phyloP scores from a whole-genome alignment of 352 stramenopile genomes.

The Pythium dissimile region DNA sequence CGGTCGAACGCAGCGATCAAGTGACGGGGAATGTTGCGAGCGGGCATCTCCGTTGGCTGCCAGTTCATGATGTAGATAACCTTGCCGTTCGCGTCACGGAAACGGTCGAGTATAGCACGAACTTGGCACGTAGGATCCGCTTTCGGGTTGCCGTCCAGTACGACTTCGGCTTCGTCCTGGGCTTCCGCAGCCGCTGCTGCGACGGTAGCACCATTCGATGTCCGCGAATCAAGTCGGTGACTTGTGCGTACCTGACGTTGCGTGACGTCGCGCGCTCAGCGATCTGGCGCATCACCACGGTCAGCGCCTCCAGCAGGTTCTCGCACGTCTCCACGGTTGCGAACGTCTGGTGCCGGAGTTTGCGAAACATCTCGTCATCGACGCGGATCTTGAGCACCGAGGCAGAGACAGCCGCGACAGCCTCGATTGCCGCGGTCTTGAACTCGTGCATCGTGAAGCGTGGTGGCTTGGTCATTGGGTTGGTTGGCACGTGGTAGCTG shows the following conservation, averaged over 20 bases:
- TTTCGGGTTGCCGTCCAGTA: background rate
- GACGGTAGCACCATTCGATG: too few relatives aligned
- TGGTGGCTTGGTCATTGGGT: too few relatives aligned
- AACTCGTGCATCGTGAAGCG: too few relatives aligned
- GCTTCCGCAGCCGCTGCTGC: too few relatives aligned
- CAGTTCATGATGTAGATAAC: conserved; percentile 26
- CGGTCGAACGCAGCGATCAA: conserved; percentile 20
- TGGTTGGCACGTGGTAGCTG: too few relatives aligned
- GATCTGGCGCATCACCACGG: conserved; percentile 1
- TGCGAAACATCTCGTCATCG: conserved; percentile 8
- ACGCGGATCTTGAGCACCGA: background rate
- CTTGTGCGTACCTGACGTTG: background rate
- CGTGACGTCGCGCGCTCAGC: background rate
- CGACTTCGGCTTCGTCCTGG: background rate
- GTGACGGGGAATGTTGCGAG: background rate
- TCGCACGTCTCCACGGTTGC: background rate
- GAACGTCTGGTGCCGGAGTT: background rate
- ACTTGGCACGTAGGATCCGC: background rate
- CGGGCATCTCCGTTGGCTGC: conserved; percentile 15
- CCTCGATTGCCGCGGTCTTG: too few relatives aligned
- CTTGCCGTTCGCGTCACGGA: background rate
- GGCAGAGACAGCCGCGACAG: background rate
- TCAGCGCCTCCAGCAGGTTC: background rate
- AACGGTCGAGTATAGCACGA: background rate
- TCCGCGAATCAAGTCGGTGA: background rate